phyloP scores from a whole-genome alignment of 441 rosid genomes.

The Populus hybrid region DNA sequence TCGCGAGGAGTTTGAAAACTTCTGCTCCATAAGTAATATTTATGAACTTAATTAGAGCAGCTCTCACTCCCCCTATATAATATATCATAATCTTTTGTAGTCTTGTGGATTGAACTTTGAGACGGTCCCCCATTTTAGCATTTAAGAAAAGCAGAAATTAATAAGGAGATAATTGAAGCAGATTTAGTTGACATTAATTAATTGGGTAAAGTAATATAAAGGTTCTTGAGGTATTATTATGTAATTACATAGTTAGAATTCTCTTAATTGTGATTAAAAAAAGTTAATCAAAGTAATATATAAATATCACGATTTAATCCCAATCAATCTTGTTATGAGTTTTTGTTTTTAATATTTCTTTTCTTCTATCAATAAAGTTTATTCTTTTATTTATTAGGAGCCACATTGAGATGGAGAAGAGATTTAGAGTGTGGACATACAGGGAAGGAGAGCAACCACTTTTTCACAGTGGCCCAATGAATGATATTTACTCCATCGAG shows the following conservation, averaged over 20 bases:
- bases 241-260: too few species aligned
- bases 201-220: not conserved
- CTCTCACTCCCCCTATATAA: too few species aligned
- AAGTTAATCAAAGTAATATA: too few species aligned
- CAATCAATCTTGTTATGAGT: too few species aligned
- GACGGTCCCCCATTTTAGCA: not conserved
- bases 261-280: too few species aligned
- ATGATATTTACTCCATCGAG: slow-evolving; percentile 56
- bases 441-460: slow-evolving; percentile 73
- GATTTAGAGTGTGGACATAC: slow-evolving; percentile 71
- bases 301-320: too few species aligned
- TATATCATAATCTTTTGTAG: not conserved
- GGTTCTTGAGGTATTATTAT: not conserved
- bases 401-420: slow-evolving; percentile 71
- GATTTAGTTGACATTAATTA: not conserved
- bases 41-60: not conserved
- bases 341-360: not conserved
- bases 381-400: slow-evolving; percentile 45
- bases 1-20: not conserved
- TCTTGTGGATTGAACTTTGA: not conserved
- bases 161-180: not conserved
- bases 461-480: slow-evolving; percentile 68
- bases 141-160: not conserved
- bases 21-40: not conserved
- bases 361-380: not conserved